A percentile compares a stretch with the other conserved stretches of the same genome.
These are phyloP conservation scores for Podosphaera xanthii DNA, from an alignment of 2,329 filamentous ascomycete genomes.

Conservation along the genomic window DNA sequence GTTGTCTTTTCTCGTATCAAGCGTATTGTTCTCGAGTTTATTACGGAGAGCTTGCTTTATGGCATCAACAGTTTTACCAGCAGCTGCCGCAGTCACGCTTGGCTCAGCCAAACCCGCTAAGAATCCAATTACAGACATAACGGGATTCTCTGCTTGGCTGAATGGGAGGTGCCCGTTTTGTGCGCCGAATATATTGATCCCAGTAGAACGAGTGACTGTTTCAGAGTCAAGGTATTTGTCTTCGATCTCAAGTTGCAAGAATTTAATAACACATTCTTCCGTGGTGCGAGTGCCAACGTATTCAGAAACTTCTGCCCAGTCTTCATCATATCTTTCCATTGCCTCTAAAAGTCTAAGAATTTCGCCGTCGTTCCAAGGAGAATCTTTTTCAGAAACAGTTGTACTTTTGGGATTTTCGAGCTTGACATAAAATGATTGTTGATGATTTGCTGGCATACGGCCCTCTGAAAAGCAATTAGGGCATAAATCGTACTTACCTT, in stretches of 20 bases:
- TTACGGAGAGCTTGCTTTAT: constrained; percentile 61
- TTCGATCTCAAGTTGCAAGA: constrained; percentile 88
- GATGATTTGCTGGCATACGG: constrained; percentile 59
- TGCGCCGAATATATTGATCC: constrained; percentile 43
- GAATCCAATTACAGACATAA: constrained; percentile 90
- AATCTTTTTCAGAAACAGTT: constrained; percentile 56
- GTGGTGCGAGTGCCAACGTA: constrained; percentile 78
- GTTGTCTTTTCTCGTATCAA: constrained; percentile 33
- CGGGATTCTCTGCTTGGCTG: constrained; percentile 80
- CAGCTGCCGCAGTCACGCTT: constrained; percentile 70
- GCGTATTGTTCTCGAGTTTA: constrained; percentile 43
- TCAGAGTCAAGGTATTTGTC: constrained; percentile 87
- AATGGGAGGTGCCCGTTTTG: constrained; percentile 69
- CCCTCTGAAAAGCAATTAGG: constrained; percentile 75
- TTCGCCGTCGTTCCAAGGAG: constrained; percentile 80
- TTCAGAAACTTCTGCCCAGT: constrained; percentile 83
- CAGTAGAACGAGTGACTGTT: constrained; percentile 28
- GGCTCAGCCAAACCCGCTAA: constrained; percentile 80
- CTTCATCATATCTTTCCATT: constrained; percentile 79
- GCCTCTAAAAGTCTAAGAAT: constrained; percentile 74
- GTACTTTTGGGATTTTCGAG: constrained; percentile 75
- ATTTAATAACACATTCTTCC: constrained; percentile 93
- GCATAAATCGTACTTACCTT: constrained; percentile 67
- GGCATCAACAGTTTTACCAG: constrained; percentile 67
- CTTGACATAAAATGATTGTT: constrained; percentile 62